Percentiles rank a stretch among this genome's conserved stretches.
These are phyloP conservation scores for Naganishia liquefaciens DNA, from an alignment of 1,284 basidiomycete genomes.

Conservation along the genomic window DNA sequence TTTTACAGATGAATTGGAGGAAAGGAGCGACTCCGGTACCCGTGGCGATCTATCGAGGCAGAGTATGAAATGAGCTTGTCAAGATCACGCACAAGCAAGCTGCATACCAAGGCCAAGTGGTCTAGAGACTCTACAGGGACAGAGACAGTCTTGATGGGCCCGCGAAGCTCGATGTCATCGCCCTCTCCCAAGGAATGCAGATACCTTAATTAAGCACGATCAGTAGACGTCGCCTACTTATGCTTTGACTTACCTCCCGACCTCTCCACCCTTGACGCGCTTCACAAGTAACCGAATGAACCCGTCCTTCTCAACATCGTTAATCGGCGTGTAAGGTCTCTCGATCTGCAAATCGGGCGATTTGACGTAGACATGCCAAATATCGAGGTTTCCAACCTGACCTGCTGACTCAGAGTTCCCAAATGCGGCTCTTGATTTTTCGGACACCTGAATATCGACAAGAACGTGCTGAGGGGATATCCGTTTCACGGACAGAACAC, in stretches of 20 bases:
- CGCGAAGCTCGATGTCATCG: slow-evolving; percentile 46
- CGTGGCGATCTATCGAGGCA: slow-evolving; percentile 44
- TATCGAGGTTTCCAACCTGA: slow-evolving; percentile 28
- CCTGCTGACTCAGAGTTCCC: slow-evolving; percentile 10
- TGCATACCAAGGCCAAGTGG: slow-evolving; percentile 47
- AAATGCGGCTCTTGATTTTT: slow-evolving; percentile 22
- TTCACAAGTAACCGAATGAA: slow-evolving; percentile 49
- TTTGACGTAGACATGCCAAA: slow-evolving; percentile 52
- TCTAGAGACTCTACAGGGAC: slow-evolving; percentile 44
- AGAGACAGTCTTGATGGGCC: slow-evolving; percentile 47
- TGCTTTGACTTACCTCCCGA: slow-evolving; percentile 46
- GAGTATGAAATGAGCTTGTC: neutral
- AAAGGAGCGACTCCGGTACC: slow-evolving; percentile 53
- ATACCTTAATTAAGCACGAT: slow-evolving; percentile 37
- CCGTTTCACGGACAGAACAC: slow-evolving; percentile 32
- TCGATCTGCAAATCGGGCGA: slow-evolving; percentile 52
- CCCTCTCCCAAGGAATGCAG: slow-evolving; percentile 45
- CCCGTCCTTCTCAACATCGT: slow-evolving; percentile 44
- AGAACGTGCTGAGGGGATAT: slow-evolving; percentile 43
- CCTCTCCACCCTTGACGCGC: slow-evolving; percentile 51
- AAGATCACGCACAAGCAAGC: no score
- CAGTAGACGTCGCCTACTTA: neutral
- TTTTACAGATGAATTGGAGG: slow-evolving; percentile 50
- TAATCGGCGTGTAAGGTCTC: slow-evolving; percentile 51
- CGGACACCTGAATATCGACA: slow-evolving; percentile 38